Conservation (phyloP, 2,329 filamentous ascomycete species). For the Monilinia aucupariae region DNA sequence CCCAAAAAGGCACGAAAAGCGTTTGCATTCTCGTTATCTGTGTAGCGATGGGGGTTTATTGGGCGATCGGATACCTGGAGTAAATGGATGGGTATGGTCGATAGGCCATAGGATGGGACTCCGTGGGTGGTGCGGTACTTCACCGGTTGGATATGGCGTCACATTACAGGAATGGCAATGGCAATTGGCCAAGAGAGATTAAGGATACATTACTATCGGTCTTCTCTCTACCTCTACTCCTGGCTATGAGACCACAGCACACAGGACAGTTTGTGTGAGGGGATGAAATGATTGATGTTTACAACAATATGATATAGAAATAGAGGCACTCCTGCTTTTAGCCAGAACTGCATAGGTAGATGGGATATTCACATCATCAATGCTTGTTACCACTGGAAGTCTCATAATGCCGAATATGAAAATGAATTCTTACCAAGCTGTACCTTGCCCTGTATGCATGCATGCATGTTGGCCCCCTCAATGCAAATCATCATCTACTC, state of each 20-base stretch:
- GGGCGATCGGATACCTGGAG: neutral
- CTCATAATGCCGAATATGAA: neutral
- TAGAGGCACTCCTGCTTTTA: neutral
- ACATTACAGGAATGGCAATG: conserved; percentile 1
- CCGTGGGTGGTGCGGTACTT: neutral
- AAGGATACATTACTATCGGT: neutral
- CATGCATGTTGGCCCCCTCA: neutral
- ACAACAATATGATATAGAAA: neutral
- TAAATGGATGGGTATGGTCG: neutral
- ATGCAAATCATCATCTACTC: neutral
- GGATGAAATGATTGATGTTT: neutral
- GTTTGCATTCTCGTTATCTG: conserved; percentile 6
- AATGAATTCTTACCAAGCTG: too few relatives aligned
- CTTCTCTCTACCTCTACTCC: too few relatives aligned
- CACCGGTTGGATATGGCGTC: conserved; percentile 6
- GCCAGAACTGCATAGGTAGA: neutral
- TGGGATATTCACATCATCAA: neutral
- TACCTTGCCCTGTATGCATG: neutral
- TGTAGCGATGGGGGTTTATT: conserved; percentile 21
- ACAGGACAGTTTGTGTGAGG: neutral
- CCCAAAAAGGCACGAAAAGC: neutral
- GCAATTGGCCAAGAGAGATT: neutral
- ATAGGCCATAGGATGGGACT: neutral
- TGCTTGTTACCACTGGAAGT: neutral
- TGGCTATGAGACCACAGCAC: neutral